Percentiles rank a stretch among this genome's conserved stretches.
Evolutionary conservation across 208 protist genomes (phyloP).

Genomic region (Trypanosoma vivax): DNA sequence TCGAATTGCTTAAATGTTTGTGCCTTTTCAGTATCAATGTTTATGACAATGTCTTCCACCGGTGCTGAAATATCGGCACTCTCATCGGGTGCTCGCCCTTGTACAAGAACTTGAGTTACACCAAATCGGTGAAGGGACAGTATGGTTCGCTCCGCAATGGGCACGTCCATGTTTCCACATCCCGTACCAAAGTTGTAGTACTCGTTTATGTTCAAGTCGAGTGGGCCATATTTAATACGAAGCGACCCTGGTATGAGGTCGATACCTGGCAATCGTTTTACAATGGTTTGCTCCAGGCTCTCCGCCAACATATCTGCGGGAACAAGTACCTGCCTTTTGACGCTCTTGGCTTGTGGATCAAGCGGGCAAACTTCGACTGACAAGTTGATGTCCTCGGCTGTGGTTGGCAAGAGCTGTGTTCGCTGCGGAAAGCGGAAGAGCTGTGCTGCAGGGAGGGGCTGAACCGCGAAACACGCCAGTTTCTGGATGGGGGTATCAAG

Average conservation of each 20-base stretch:
- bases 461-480: conserved; percentile 76
- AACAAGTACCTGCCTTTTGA: conserved; percentile 59
- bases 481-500: conserved; percentile 54
- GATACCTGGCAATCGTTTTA: conserved; percentile 48
- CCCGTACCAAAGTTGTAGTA: conserved; percentile 82
- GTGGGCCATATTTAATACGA: conserved; percentile 72
- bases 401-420: conserved; percentile 47
- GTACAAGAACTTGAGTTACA: conserved; percentile 72
- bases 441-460: conserved; percentile 62
- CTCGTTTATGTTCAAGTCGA: conserved; percentile 85
- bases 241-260: conserved; percentile 71
- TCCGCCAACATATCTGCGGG: conserved; percentile 77
- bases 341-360: conserved; percentile 42
- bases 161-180: conserved; percentile 62
- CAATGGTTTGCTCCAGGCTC: conserved; percentile 58
- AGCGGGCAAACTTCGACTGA: conserved; percentile 58
- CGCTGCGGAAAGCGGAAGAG: conserved; percentile 70
- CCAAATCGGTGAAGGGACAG: conserved; percentile 80
- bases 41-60: conserved; percentile 65
- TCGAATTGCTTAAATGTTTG: conserved; percentile 81
- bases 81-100: conserved; percentile 62
- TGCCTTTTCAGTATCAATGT: conserved; percentile 73
- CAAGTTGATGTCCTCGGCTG: conserved; percentile 62
- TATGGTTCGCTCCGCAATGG: conserved; percentile 77
- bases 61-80: conserved; percentile 13